Percentiles rank a stretch among this genome's conserved stretches.
Evolutionary conservation across 495 filamentous ascomycete genomes (phyloP).

Genomic region (Aspergillus saccharolyticus): DNA sequence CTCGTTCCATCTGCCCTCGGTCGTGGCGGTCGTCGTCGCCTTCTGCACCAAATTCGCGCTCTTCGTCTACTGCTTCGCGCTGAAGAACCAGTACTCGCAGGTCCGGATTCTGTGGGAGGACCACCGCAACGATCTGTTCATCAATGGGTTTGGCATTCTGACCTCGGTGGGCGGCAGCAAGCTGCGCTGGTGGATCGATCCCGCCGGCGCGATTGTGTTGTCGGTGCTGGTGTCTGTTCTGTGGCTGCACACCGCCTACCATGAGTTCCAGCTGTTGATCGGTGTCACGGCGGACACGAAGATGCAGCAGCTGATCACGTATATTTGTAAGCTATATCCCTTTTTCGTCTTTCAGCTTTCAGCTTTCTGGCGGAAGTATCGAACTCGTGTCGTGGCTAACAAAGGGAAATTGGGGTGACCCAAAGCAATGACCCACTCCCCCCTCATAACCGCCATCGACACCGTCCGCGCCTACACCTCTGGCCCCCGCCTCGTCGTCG

Average conservation of each 20-base stretch:
- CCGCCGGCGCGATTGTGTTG: conserved; percentile 82
- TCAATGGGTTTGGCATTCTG: conserved; percentile 87
- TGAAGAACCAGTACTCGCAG: conserved; percentile 85
- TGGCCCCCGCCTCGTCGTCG: conserved; percentile 83
- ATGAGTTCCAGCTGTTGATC: conserved; percentile 85
- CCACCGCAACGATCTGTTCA: conserved; percentile 81
- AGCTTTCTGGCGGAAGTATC: too few species aligned
- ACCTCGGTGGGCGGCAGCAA: conserved; percentile 84
- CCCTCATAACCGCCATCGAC: conserved; percentile 75
- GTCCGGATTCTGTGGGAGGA: conserved; percentile 91
- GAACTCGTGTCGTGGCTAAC: neutral
- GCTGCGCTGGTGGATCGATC: conserved; percentile 92
- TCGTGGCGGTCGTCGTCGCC: conserved; percentile 82
- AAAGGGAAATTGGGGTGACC: conserved; percentile 2
- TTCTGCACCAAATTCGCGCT: conserved; percentile 78
- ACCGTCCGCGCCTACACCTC: conserved; percentile 91
- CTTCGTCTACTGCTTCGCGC: conserved; percentile 87
- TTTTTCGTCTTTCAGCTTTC: neutral
- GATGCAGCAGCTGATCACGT: conserved; percentile 91
- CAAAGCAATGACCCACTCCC: conserved; percentile 78
- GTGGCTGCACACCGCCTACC: conserved; percentile 81
- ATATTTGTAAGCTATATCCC: conserved; percentile 47
- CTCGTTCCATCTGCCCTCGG: conserved; percentile 74
- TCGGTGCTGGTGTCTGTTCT: conserved; percentile 68
- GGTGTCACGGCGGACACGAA: conserved; percentile 81